Evolutionary conservation across 2,329 filamentous ascomycete genomes (phyloP), one percentile per base, ranked within the genome.

Genomic region (Ascochyta viciae-villosae): DNA sequence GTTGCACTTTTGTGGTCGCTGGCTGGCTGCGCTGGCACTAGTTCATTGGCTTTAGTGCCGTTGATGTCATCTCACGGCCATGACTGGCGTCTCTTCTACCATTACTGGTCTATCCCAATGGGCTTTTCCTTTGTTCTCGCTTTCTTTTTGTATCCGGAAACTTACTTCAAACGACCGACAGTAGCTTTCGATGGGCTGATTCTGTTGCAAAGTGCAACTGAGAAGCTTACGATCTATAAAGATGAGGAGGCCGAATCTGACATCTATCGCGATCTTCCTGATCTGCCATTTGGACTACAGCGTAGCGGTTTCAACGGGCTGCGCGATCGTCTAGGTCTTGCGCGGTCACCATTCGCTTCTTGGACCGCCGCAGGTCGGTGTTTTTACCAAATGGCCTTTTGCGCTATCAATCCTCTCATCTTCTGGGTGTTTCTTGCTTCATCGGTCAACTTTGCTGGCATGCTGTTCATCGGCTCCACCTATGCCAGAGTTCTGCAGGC

Each of bases 151-250:
- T 72, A 66, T 22, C 75, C 75, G 0, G 77, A 79, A 42, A 78
- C 75, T 1, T 78, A 75, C 58, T 80, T 78, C 64, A 68, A 76
- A 46, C 71, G 77, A 1, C 77, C 77, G 0, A 73, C 73, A 0
- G 69, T 80, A 8, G 76, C 77, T 6, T 78, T 77, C 37, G 72
- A 79, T 54, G 77, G 77, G 2, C 73, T 74, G 22, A 75, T 78
- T 4, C 52, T 79, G 3, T 47, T 76, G 1, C 77, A 79, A 54
- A 72, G 65, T 13, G 71, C 70, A 3, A 74, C 74, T 0, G 77
- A 78, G 57, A 78, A 74, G 50, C 64, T 78, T 12, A 71, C 66
- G 6, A 68, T 78, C 24, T 78, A 76, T 60, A 51, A 51, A 4
- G 70, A 76, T 23, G 67, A 65, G 57, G 69, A 73, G 2, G 54